These are phyloP conservation scores for Melastoma candidum DNA, from an alignment of 441 rosid genomes.

Conservation along the genomic window DNA sequence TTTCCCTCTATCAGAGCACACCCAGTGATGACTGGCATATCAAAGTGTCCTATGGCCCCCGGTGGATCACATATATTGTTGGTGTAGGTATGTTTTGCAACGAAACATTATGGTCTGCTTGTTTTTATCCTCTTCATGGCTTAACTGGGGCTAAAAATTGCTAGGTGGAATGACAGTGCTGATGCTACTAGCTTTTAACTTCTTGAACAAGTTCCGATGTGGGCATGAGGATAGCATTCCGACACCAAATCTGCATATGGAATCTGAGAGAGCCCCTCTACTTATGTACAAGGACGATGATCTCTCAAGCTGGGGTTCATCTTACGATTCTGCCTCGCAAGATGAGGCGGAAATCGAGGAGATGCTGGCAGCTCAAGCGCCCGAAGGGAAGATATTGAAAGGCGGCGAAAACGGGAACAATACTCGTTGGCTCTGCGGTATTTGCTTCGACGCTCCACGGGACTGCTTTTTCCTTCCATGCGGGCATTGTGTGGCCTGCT, in stretches of 20 bases:
- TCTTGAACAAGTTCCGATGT: constrained; percentile 46
- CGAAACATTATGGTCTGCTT: constrained; percentile 2
- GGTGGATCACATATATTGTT: constrained; percentile 82
- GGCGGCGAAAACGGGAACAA: constrained; percentile 58
- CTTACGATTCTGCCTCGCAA: constrained; percentile 67
- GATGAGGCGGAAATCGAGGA: constrained; percentile 69
- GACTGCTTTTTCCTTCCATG: constrained; percentile 99
- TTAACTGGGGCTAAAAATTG: neutral
- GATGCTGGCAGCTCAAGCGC: constrained; percentile 24
- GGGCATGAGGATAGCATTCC: constrained; percentile 27
- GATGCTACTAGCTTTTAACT: constrained; percentile 48
- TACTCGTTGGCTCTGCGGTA: constrained; percentile 82
- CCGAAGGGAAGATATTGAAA: constrained; percentile 30
- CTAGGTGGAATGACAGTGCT: constrained; percentile 67
- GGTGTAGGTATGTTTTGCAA: constrained; percentile 52
- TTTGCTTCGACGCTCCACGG: constrained; percentile 96
- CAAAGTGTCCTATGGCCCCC: constrained; percentile 71
- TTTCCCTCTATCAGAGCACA: constrained; percentile 40
- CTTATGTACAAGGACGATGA: constrained; percentile 78
- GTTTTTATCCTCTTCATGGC: constrained; percentile 5
- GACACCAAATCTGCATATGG: constrained; percentile 26
- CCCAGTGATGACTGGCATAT: constrained; percentile 48
- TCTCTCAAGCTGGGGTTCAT: constrained; percentile 91
- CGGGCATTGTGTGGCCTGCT: constrained; percentile 91
- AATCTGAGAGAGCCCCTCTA: constrained; percentile 57